These are phyloP conservation scores for Barnettozyma pratensis DNA, from an alignment of 805 yeast species.

Conservation along the genomic window DNA sequence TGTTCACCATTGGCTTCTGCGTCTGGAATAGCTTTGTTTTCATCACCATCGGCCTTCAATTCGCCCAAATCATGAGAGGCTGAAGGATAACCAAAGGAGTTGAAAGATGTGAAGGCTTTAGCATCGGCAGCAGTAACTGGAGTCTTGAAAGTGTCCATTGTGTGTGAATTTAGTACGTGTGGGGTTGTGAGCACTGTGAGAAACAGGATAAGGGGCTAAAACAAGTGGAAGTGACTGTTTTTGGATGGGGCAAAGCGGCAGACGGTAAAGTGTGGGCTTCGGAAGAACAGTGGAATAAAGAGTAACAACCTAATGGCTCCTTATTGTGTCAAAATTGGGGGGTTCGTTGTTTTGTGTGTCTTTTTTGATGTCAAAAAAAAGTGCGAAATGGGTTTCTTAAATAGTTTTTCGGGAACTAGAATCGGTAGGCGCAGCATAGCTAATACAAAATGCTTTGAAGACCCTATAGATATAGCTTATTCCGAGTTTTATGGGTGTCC, in stretches of 20 bases:
- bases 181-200: background rate
- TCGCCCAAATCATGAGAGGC: constrained; percentile 24
- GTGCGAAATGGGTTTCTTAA: constrained; percentile 5
- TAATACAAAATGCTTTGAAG: background rate
- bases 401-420: constrained; percentile 4
- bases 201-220: background rate
- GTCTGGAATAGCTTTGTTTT: background rate
- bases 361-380: constrained; percentile 1
- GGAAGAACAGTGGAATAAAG: constrained; percentile 1
- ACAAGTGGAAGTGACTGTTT: background rate
- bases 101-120: constrained; percentile 23
- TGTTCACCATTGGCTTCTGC: constrained; percentile 3
- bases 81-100: constrained; percentile 25
- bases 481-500: too few relatives aligned
- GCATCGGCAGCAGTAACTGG: constrained; percentile 28
- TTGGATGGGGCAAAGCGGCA: background rate
- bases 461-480: too few relatives aligned
- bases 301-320: constrained; percentile 15
- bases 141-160: constrained; percentile 25
- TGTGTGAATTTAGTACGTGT: background rate
- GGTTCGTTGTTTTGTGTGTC: background rate
- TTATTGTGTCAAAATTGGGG: background rate
- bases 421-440: constrained; percentile 4
- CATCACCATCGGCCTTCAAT: constrained; percentile 12
- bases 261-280: background rate